Conservation (phyloP, 805 yeast genomes). For the Candida easanensis region DNA sequence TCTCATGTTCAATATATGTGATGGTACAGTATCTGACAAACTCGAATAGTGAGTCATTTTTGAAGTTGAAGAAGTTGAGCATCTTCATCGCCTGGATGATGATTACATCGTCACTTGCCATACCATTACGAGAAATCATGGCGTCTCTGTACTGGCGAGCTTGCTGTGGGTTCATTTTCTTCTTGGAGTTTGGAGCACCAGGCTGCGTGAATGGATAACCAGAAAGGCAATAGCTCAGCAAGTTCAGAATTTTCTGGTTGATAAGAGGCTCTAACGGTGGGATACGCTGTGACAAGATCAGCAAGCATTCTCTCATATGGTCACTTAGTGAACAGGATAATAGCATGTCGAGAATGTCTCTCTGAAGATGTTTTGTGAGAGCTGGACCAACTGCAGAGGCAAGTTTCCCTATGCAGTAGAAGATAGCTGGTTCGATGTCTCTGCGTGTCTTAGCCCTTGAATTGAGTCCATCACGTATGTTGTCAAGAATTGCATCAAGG, state of each 20-base stretch:
- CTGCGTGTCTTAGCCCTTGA: constrained; percentile 50
- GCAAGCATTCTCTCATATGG: constrained; percentile 73
- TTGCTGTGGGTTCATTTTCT: constrained; percentile 54
- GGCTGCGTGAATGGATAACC: constrained; percentile 83
- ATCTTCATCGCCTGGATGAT: constrained; percentile 78
- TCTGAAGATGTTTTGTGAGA: constrained; percentile 80
- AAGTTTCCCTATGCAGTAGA: constrained; percentile 82
- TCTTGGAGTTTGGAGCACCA: constrained; percentile 64
- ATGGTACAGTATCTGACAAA: constrained; percentile 83
- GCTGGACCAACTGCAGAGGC: constrained; percentile 93
- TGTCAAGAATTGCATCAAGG: constrained; percentile 81
- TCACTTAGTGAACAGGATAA: constrained; percentile 81
- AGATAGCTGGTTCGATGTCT: constrained; percentile 80
- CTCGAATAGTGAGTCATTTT: constrained; percentile 74
- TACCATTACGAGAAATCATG: constrained; percentile 70
- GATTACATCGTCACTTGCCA: constrained; percentile 44
- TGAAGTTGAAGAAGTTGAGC: constrained; percentile 71
- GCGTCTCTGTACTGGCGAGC: constrained; percentile 79
- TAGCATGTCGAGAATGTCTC: constrained; percentile 75
- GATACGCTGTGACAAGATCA: constrained; percentile 63
- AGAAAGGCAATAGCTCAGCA: constrained; percentile 70
- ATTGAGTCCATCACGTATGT: constrained; percentile 74
- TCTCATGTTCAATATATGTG: constrained; percentile 78
- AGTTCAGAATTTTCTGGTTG: constrained; percentile 65
- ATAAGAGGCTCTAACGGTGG: constrained; percentile 79